Evolutionary conservation across 2,329 filamentous ascomycete genomes (phyloP).

Genomic region (Fusarium nodosum): DNA sequence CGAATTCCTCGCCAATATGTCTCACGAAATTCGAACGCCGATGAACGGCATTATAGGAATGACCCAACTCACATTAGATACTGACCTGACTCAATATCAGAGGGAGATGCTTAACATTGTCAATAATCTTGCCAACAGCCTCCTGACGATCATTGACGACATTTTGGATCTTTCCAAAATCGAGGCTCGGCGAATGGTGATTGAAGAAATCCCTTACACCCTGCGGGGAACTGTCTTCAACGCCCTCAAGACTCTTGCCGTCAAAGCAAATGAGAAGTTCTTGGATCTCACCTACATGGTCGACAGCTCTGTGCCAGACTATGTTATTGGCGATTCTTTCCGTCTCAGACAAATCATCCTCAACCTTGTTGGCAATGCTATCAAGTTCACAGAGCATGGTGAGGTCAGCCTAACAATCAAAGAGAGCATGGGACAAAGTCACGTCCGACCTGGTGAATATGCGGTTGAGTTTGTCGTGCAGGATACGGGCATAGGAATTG

Average conservation of each 20-base stretch:
- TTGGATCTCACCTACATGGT: slow-evolving; percentile 94
- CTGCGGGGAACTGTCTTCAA: slow-evolving; percentile 96
- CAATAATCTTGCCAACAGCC: slow-evolving; percentile 94
- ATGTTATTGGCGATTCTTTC: slow-evolving; percentile 97
- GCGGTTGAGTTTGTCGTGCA: slow-evolving; percentile 96
- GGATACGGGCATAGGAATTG: slow-evolving; percentile 97
- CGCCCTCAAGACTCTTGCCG: slow-evolving; percentile 94
- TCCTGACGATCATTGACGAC: slow-evolving; percentile 96
- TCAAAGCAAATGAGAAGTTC: slow-evolving; percentile 96
- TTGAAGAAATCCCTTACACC: slow-evolving; percentile 97
- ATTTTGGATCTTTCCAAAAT: slow-evolving; percentile 83
- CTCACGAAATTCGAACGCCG: slow-evolving; percentile 95
- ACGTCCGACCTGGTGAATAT: slow-evolving; percentile 80
- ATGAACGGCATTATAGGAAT: slow-evolving; percentile 99
- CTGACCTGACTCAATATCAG: slow-evolving; percentile 93
- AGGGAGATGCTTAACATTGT: slow-evolving; percentile 99
- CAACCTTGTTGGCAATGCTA: slow-evolving; percentile 96
- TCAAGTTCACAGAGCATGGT: slow-evolving; percentile 98
- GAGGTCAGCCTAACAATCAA: slow-evolving; percentile 96
- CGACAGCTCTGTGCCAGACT: slow-evolving; percentile 92
- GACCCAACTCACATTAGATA: slow-evolving; percentile 96
- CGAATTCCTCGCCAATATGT: slow-evolving; percentile 99
- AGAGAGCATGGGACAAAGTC: slow-evolving; percentile 72
- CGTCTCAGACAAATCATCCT: slow-evolving; percentile 95
- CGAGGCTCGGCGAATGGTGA: slow-evolving; percentile 96